phyloP scores from a whole-genome alignment of 306 rosid genomes.

The Gastrolobium villosum region DNA sequence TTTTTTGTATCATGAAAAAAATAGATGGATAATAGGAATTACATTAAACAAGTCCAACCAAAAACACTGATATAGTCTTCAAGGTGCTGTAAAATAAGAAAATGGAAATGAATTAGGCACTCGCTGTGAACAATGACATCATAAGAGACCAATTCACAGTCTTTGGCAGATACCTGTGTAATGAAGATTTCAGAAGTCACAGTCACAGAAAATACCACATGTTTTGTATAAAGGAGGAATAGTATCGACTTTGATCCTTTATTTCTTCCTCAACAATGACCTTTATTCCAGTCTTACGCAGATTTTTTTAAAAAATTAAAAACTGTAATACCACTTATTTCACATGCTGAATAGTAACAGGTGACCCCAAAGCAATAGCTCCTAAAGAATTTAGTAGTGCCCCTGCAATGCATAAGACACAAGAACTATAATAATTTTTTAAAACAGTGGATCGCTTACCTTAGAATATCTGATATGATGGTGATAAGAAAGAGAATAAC shows the following conservation, averaged over 20 bases:
- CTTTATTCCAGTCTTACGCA: not conserved
- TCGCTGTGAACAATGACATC: conserved; percentile 89
- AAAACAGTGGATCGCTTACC: not conserved
- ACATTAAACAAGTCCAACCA: not conserved
- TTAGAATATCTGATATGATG: not conserved
- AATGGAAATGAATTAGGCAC: conserved; percentile 38
- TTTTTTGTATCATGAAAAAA: not conserved
- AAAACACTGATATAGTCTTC: conserved; percentile 7
- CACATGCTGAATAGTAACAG: conserved; percentile 82
- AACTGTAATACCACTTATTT: conserved; percentile 46
- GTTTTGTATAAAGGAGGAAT: conserved; percentile 33
- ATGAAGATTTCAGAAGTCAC: conserved; percentile 49
- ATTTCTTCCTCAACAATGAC: conserved; percentile 53
- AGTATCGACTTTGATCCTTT: conserved; percentile 17
- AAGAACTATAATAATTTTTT: not conserved
- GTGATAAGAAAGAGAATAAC: not conserved
- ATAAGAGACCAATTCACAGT: conserved; percentile 82
- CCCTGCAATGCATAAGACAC: conserved; percentile 63
- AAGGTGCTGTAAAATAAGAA: conserved; percentile 29
- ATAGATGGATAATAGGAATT: not conserved
- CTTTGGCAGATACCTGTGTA: conserved; percentile 72
- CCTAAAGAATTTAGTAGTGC: conserved; percentile 76
- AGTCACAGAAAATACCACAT: conserved; percentile 2
- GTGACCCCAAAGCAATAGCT: conserved; percentile 92
- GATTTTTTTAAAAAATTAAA: conserved; percentile 1